phyloP scores from a whole-genome alignment of 106 monocot species.

The Dioscorea zingiberensis region DNA sequence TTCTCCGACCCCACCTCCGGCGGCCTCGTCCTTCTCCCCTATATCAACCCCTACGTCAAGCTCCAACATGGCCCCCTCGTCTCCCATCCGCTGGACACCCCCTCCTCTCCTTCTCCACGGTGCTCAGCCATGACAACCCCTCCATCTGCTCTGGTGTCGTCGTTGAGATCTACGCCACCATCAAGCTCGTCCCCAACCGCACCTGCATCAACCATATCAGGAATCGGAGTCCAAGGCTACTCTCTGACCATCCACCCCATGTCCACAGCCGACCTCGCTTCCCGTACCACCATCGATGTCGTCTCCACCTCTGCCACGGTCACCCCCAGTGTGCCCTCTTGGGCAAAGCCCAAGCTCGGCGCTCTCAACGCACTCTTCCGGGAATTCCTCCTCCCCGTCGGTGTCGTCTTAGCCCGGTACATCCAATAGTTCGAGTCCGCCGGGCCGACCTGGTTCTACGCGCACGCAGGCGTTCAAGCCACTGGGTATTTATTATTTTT shows the following conservation, averaged over 20 bases:
- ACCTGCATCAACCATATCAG: slow-evolving; percentile 72
- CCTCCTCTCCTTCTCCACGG: slow-evolving; percentile 36
- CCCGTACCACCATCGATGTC: slow-evolving; percentile 58
- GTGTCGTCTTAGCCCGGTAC: slow-evolving; percentile 58
- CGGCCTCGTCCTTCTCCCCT: slow-evolving; percentile 58
- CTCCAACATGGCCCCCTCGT: slow-evolving; percentile 59
- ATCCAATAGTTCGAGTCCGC: slow-evolving; percentile 39
- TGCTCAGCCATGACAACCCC: neutral
- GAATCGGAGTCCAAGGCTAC: slow-evolving; percentile 86
- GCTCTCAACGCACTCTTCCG: slow-evolving; percentile 53
- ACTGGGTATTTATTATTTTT: slow-evolving; percentile 17
- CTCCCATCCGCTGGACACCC: slow-evolving; percentile 49
- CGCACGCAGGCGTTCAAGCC: slow-evolving; percentile 54
- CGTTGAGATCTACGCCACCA: slow-evolving; percentile 43
- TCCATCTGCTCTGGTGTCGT: slow-evolving; percentile 22
- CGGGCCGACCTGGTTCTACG: slow-evolving; percentile 79
- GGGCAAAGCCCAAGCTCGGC: slow-evolving; percentile 37
- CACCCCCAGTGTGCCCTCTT: slow-evolving; percentile 3
- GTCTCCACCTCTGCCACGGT: slow-evolving; percentile 31
- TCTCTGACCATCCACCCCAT: slow-evolving; percentile 86
- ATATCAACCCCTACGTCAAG: slow-evolving; percentile 62
- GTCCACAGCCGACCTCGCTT: slow-evolving; percentile 46
- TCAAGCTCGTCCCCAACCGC: slow-evolving; percentile 40
- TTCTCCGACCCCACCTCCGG: slow-evolving; percentile 61
- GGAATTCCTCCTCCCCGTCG: slow-evolving; percentile 62